These are phyloP conservation scores for Candida tunisiensis DNA, from an alignment of 1,139 yeast genomes.

Conservation along the genomic window DNA sequence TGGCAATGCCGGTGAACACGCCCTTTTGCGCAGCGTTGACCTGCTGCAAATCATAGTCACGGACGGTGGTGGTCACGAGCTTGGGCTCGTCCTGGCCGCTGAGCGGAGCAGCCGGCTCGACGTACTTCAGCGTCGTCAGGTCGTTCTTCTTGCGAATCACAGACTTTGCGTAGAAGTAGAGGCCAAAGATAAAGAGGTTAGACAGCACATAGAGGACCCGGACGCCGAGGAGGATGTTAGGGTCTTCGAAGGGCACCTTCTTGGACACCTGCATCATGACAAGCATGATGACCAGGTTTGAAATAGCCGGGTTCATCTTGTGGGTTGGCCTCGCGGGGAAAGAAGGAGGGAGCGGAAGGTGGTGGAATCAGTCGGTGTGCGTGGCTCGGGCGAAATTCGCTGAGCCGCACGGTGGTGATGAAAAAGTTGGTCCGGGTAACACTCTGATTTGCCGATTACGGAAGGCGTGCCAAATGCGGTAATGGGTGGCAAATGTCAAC, in stretches of 20 bases:
- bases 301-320: constrained; percentile 54
- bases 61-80: constrained; percentile 74
- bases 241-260: constrained; percentile 79
- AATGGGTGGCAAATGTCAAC: no score
- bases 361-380: no score
- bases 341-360: no score
- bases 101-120: constrained; percentile 73
- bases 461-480: no score
- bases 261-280: constrained; percentile 95
- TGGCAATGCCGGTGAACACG: constrained; percentile 77
- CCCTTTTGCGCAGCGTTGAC: constrained; percentile 53
- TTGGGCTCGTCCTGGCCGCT: constrained; percentile 60
- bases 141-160: constrained; percentile 60
- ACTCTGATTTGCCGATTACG: no score
- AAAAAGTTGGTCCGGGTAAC: no score
- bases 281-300: constrained; percentile 82
- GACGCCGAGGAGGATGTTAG: constrained; percentile 54
- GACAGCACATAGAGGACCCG: constrained; percentile 58
- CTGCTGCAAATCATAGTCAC: constrained; percentile 87
- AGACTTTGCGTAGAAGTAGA: constrained; percentile 48
- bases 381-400: no score
- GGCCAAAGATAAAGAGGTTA: constrained; percentile 44
- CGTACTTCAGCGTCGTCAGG: constrained; percentile 80
- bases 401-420: no score
- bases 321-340: no score